Evolutionary conservation across 2,329 filamentous ascomycete species (phyloP), one percentile per base, ranked within the genome.

Genomic region (Aspergillus latus): DNA sequence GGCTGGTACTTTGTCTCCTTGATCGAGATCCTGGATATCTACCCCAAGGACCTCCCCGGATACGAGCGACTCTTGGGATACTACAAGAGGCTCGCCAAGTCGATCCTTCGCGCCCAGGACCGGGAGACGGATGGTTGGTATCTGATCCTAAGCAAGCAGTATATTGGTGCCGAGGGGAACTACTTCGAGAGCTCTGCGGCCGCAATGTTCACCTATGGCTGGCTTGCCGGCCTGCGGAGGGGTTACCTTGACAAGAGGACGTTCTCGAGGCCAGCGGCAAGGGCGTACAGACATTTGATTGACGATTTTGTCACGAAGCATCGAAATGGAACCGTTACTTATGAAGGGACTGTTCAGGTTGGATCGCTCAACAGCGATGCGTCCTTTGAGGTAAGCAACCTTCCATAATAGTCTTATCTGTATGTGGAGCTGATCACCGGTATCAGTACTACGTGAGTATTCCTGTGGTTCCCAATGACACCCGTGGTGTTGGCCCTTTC

Each of bases 21-120:
- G 34, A 49, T 49, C n/a, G 46, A 49, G 46, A n/a, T 49, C 9
- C 46, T 49, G 1, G 46, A 49, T 39, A 39, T 49, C 46, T 49
- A 49, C 13, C 46, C 46, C 5, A 49, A 49, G 46, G 15, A 49
- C 11, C 16, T 49, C 3, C n/a, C 26, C 10, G 46, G 46, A 5
- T 49, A 49, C 29, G n/a, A 49, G 15, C 32, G 46, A 9, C 34
- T 49, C 9, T 34, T 49, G 10, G 46, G 46, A 4, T 49, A 49
- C 46, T 49, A 49, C 21, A 26, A 49, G 46, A 15, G 46, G 2
- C 46, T 49, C 9, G 46, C 46, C 3, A 26, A 28, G 32, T 26
- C 28, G 2, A 4, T 49, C 16, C 16, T 39, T 2, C 15, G 9
- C 1, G 34, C 46, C 2, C 46, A 49, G 34, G 46, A 49, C 28